phyloP scores from a whole-genome alignment of 768 basidiomycete species.

The Rhizopogon vulgaris region DNA sequence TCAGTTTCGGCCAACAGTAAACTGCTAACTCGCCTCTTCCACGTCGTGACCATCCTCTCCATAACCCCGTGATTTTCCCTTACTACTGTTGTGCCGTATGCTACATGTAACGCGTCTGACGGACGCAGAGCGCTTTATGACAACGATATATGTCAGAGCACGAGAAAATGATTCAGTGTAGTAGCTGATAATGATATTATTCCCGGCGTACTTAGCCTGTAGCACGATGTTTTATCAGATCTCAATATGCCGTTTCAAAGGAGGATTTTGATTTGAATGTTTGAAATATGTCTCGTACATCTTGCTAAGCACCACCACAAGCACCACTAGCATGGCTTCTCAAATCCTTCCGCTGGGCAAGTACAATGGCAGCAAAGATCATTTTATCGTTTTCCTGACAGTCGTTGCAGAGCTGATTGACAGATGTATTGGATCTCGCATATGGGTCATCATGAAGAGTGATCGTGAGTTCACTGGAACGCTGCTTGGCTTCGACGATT shows the following conservation, averaged over 20 bases:
- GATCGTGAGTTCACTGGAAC: slow-evolving; percentile 97
- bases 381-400: background rate
- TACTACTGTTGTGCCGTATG: slow-evolving; percentile 8
- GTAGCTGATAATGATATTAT: slow-evolving; percentile 12
- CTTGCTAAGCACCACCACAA: slow-evolving; percentile 1
- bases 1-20: slow-evolving; percentile 80
- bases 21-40: slow-evolving; percentile 4
- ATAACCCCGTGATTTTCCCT: slow-evolving; percentile 7
- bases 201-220: background rate
- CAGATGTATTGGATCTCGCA: slow-evolving; percentile 91
- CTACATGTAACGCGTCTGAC: slow-evolving; percentile 26
- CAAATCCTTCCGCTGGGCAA: slow-evolving; percentile 90
- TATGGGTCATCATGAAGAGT: slow-evolving; percentile 98
- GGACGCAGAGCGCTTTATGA: slow-evolving; percentile 22
- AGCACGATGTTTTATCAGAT: background rate
- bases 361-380: slow-evolving; percentile 7
- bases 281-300: background rate
- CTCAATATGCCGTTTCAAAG: background rate
- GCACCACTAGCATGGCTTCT: slow-evolving; percentile 64
- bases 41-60: slow-evolving; percentile 3
- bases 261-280: background rate
- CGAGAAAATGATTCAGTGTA: slow-evolving; percentile 15
- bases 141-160: slow-evolving; percentile 14
- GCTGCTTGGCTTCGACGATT: slow-evolving; percentile 95
- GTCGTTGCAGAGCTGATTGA: slow-evolving; percentile 78